Evolutionary conservation across 305 asterid genomes (phyloP).

Genomic region (Solanum hybrid): DNA sequence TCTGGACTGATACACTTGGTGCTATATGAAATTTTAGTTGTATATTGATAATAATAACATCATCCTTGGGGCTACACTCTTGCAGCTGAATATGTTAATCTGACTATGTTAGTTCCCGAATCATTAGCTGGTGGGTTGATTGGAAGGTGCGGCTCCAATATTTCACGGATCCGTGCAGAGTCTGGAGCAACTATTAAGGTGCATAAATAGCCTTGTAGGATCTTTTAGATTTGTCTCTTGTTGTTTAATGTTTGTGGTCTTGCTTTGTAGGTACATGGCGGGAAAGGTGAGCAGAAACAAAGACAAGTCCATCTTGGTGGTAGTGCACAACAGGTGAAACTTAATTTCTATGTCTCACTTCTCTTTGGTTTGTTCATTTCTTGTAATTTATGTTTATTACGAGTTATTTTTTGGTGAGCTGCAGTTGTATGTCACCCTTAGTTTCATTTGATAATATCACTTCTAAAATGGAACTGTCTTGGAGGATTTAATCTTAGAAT

Average conservation of each 20-base stretch:
- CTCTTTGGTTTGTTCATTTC: not conserved
- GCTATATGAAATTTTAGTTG: conserved; percentile 13
- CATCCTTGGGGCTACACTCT: conserved; percentile 32
- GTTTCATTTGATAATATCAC: not conserved
- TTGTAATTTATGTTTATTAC: not conserved
- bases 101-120: conserved; percentile 85
- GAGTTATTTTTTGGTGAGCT: not conserved
- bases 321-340: conserved; percentile 64
- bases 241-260: not conserved
- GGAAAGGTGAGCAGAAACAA: conserved; percentile 74
- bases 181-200: conserved; percentile 92
- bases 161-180: conserved; percentile 82
- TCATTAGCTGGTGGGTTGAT: conserved; percentile 88
- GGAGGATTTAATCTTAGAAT: not conserved
- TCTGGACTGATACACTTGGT: conserved; percentile 21
- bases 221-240: not conserved
- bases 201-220: not conserved
- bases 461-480: not conserved
- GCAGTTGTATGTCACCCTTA: not conserved
- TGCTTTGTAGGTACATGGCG: conserved; percentile 65
- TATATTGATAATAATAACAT: conserved; percentile 27
- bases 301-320: conserved; percentile 90
- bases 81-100: conserved; percentile 73
- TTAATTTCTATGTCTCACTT: not conserved
- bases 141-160: conserved; percentile 88